Conservation (phyloP, 441 rosid genomes). For the Brassica hybrid region DNA sequence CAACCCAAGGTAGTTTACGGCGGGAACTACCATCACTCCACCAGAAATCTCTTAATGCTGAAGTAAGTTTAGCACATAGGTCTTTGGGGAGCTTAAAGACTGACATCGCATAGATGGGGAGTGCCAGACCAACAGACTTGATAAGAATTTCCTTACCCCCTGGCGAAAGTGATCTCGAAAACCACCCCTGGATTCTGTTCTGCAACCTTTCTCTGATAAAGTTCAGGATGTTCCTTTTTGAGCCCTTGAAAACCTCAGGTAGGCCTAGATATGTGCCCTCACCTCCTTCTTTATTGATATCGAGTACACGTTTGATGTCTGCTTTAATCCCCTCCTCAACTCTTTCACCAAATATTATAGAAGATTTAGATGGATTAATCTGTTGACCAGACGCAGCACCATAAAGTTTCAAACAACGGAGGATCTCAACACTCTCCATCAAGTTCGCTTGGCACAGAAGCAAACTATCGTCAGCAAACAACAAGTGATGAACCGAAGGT, state of each 20-base stretch:
- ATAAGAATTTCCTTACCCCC: neutral
- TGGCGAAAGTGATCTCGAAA: no score
- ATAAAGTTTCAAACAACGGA: no score
- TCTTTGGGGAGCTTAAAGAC: neutral
- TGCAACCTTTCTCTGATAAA: neutral
- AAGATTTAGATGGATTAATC: neutral
- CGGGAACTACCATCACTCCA: neutral
- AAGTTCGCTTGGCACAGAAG: no score
- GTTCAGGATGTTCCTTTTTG: no score
- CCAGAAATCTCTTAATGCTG: neutral
- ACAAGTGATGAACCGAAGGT: no score
- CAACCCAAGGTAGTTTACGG: no score
- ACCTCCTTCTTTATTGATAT: neutral
- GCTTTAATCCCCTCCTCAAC: neutral
- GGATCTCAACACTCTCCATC: no score
- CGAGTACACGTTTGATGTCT: neutral
- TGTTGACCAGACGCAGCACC: no score
- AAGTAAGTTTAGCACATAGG: neutral
- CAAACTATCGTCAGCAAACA: no score
- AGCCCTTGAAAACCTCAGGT: neutral
- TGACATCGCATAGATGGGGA: neutral
- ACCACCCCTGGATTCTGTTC: neutral
- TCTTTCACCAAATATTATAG: neutral
- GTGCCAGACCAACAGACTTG: neutral
- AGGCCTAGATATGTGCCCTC: neutral